Percentiles rank a stretch among this genome's conserved stretches.
Conservation (phyloP, 345 rosid species). For the Jatropha curcas region DNA sequence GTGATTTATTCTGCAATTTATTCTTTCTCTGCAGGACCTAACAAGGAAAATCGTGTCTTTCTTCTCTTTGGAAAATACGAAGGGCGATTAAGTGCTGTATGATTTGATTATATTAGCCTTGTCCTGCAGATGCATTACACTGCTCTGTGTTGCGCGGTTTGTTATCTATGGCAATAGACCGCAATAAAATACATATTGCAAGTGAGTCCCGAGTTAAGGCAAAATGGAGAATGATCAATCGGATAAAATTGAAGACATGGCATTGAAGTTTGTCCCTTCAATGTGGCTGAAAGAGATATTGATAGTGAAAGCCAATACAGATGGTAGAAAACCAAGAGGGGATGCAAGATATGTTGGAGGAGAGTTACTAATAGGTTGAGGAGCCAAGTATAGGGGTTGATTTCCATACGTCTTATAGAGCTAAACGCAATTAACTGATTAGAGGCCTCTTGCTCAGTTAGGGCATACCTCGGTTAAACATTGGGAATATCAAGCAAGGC, state of each 20-base stretch:
- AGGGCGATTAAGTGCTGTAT: no score
- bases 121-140: background rate
- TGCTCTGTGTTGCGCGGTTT: background rate
- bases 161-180: constrained; percentile 6
- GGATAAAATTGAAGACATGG: constrained; percentile 80
- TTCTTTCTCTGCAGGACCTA: constrained; percentile 8
- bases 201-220: constrained; percentile 36
- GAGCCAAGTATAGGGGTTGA: constrained; percentile 63
- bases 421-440: constrained; percentile 60
- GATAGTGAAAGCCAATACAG: constrained; percentile 84
- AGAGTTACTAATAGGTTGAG: constrained; percentile 60
- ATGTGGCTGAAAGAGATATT: constrained; percentile 97
- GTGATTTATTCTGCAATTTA: background rate
- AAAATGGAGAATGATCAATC: constrained; percentile 62
- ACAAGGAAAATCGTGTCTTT: no score
- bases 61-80: no score
- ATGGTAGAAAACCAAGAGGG: constrained; percentile 69
- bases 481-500: constrained; percentile 89
- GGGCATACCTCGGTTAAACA: constrained; percentile 79
- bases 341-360: constrained; percentile 88
- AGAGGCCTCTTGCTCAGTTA: constrained; percentile 77
- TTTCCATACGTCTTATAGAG: constrained; percentile 57
- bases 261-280: constrained; percentile 69
- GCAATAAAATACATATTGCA: constrained; percentile 6
- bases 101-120: no score